Percentiles rank a stretch among this genome's conserved stretches.
phyloP scores from a whole-genome alignment of 2,329 filamentous ascomycete genomes.

The Beauveria asiatica region DNA sequence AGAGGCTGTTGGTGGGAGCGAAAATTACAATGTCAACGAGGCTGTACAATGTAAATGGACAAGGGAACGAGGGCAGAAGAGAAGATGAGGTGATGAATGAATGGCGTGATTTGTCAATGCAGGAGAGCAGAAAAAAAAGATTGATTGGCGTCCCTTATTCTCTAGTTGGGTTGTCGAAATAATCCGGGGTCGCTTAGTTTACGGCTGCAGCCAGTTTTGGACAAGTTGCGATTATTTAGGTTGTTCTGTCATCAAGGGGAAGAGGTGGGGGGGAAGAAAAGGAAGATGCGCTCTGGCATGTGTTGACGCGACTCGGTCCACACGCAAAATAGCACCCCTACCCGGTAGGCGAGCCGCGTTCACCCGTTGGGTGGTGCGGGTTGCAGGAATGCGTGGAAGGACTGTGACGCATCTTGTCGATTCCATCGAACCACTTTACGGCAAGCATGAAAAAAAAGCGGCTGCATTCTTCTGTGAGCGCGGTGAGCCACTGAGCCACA shows the following conservation, averaged over 20 bases:
- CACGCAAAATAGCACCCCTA: neutral
- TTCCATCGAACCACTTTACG: constrained; percentile 1
- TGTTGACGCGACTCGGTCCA: neutral
- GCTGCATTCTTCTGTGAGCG: neutral
- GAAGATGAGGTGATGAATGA: neutral
- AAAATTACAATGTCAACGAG: neutral
- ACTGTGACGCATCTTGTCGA: neutral
- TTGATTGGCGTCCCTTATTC: neutral
- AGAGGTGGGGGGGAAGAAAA: neutral
- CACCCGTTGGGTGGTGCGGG: neutral
- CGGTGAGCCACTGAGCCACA: constrained; percentile 9
- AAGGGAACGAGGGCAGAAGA: neutral
- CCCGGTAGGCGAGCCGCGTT: constrained; percentile 1
- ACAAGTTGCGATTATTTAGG: neutral
- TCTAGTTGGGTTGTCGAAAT: neutral
- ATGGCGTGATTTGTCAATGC: constrained; percentile 1
- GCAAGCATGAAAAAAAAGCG: neutral
- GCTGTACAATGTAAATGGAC: neutral
- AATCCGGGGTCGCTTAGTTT: neutral
- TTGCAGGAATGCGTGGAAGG: neutral
- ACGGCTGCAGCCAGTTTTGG: neutral
- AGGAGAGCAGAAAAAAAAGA: neutral
- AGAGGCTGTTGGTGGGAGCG: neutral
- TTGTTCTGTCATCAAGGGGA: no score
- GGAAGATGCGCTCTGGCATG: neutral